phyloP scores from a whole-genome alignment of 2,329 filamentous ascomycete genomes.

The Achaetomium macrosporum region DNA sequence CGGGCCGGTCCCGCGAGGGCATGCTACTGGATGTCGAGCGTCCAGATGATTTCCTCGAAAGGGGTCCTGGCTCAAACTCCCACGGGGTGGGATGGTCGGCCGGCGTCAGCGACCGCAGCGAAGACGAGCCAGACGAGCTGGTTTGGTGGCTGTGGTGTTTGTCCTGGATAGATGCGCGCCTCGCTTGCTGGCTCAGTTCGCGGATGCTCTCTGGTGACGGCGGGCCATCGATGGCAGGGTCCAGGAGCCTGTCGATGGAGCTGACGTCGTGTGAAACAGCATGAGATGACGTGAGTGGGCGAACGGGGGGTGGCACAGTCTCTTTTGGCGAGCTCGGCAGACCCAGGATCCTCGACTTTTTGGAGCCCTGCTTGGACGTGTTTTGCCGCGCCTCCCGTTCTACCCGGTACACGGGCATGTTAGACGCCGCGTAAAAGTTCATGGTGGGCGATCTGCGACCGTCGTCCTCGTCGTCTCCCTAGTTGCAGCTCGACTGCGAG shows the following conservation, averaged over 20 bases:
- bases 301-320: constrained; percentile 10
- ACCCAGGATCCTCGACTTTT: constrained; percentile 19
- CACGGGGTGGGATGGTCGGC: constrained; percentile 40
- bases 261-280: constrained; percentile 16
- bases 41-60: constrained; percentile 53
- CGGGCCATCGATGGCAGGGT: constrained; percentile 54
- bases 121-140: constrained; percentile 52
- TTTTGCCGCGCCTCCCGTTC: constrained; percentile 15
- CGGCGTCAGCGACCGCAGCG: constrained; percentile 42
- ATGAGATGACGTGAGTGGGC: constrained; percentile 14
- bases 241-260: constrained; percentile 42
- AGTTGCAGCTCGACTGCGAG: background rate
- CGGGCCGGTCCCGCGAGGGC: constrained; percentile 48
- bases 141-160: constrained; percentile 43
- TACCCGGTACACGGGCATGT: constrained; percentile 25
- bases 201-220: constrained; percentile 56
- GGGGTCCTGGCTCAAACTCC: constrained; percentile 45
- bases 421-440: constrained; percentile 27
- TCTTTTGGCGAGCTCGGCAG: constrained; percentile 7
- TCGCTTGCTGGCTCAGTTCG: constrained; percentile 54
- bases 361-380: constrained; percentile 11
- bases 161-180: constrained; percentile 44
- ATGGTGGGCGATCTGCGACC: constrained; percentile 19
- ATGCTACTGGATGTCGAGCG: constrained; percentile 50
- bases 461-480: background rate